phyloP scores from a whole-genome alignment of 768 basidiomycete genomes.

The Suillus subluteus region DNA sequence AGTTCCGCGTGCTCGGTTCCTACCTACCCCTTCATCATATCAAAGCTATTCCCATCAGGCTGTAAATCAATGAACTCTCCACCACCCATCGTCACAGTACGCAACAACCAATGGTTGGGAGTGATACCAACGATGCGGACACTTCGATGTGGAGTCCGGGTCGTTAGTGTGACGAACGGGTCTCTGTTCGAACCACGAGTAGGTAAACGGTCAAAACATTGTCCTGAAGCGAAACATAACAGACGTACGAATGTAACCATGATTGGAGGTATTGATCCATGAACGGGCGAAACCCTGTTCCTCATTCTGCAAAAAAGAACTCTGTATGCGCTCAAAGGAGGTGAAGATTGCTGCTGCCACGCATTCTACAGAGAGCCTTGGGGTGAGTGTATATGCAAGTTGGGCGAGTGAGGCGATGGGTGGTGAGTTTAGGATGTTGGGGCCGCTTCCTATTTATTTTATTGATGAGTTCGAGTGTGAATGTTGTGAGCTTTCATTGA shows the following conservation, averaged over 20 bases:
- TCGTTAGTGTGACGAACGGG: conserved; percentile 82
- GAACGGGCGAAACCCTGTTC: conserved; percentile 77
- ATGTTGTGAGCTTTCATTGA: background rate
- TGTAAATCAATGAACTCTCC: conserved; percentile 81
- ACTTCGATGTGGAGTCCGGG: conserved; percentile 63
- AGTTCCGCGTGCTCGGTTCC: background rate
- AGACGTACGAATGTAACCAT: conserved; percentile 92
- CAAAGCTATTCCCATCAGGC: conserved; percentile 97
- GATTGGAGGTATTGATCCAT: conserved; percentile 73
- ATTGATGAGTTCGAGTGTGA: background rate
- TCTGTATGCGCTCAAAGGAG: conserved; percentile 77
- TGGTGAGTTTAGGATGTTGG: conserved; percentile 82
- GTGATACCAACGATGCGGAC: conserved; percentile 89
- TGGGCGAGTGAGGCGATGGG: conserved; percentile 85
- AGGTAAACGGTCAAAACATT: background rate
- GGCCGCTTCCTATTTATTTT: conserved; percentile 42
- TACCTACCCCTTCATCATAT: conserved; percentile 66
- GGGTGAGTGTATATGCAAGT: conserved; percentile 34
- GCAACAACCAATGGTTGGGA: conserved; percentile 81
- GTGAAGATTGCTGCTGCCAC: conserved; percentile 72
- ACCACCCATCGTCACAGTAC: conserved; percentile 60
- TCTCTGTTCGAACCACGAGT: conserved; percentile 52
- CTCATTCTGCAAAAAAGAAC: conserved; percentile 52
- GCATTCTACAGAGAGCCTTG: conserved; percentile 65
- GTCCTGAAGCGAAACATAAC: background rate